A percentile compares a stretch with the other conserved stretches of the same genome.
Evolutionary conservation across 495 filamentous ascomycete genomes (phyloP).

Genomic region (Neurospora terricola): DNA sequence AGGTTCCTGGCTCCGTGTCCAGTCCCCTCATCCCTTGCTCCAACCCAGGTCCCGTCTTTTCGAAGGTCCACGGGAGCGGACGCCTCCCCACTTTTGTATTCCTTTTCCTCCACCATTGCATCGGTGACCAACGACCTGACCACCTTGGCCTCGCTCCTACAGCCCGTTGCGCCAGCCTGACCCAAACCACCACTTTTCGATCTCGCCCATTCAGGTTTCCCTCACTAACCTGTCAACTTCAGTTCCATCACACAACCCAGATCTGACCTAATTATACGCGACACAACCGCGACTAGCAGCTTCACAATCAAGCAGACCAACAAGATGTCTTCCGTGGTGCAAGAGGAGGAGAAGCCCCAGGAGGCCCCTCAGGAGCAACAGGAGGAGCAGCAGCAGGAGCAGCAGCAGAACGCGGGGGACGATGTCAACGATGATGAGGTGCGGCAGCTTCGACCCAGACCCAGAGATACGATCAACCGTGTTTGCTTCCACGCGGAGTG

Average conservation of each 20-base stretch:
- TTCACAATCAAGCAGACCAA: not conserved
- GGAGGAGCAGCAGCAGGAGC: constrained; percentile 2
- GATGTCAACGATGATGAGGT: constrained; percentile 40
- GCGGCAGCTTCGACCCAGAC: constrained; percentile 4
- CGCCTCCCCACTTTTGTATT: not conserved
- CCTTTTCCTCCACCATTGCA: not conserved
- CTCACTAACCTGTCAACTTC: not conserved
- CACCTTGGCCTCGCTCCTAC: not conserved
- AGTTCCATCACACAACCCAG: not conserved
- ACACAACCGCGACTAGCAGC: not conserved
- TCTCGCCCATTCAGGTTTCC: not conserved
- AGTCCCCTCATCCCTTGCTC: not conserved
- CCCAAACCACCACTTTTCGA: not conserved
- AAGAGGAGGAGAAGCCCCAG: constrained; percentile 19
- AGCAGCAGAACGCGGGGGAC: constrained; percentile 25
- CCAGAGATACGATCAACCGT: not conserved
- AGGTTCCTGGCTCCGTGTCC: not conserved
- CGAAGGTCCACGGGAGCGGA: not conserved
- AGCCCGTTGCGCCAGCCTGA: not conserved
- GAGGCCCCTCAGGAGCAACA: constrained; percentile 7
- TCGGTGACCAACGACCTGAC: not conserved
- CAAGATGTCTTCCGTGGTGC: constrained; percentile 16
- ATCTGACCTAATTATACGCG: not conserved
- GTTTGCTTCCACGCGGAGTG: not conserved
- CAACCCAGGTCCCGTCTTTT: not conserved